Evolutionary conservation across 306 rosid genomes (phyloP).

Genomic region (Prunus padus): DNA sequence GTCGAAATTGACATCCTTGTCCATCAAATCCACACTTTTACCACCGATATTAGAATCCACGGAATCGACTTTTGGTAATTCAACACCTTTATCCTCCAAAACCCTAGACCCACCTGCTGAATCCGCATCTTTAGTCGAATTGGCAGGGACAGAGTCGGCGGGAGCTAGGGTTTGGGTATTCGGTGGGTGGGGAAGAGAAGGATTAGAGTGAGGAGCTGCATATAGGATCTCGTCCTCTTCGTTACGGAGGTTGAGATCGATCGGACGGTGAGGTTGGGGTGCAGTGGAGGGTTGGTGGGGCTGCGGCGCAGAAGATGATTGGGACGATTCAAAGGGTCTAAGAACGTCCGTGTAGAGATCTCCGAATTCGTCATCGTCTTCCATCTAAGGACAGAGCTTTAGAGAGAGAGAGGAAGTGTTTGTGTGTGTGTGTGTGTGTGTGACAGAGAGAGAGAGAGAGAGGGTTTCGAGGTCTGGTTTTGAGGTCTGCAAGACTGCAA

Average conservation of each 20-base stretch:
- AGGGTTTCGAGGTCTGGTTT: slow-evolving; percentile 38
- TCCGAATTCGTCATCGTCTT: slow-evolving; percentile 99
- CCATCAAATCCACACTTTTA: slow-evolving; percentile 46
- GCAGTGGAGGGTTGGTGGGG: slow-evolving; percentile 30
- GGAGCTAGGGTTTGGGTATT: slow-evolving; percentile 39
- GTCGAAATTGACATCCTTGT: slow-evolving; percentile 78
- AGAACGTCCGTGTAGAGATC: slow-evolving; percentile 96
- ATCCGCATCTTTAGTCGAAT: slow-evolving; percentile 7
- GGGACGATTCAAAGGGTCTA: slow-evolving; percentile 54
- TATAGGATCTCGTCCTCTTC: slow-evolving; percentile 38
- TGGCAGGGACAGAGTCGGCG: slow-evolving; percentile 18
- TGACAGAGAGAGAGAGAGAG: background rate
- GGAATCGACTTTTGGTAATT: slow-evolving; percentile 15
- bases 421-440: background rate
- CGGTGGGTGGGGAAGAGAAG: slow-evolving; percentile 22
- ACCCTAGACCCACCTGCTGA: slow-evolving; percentile 10
- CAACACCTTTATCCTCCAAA: slow-evolving; percentile 13
- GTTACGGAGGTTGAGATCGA: slow-evolving; percentile 60
- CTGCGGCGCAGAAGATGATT: slow-evolving; percentile 43
- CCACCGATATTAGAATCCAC: slow-evolving; percentile 26
- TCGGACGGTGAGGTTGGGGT: slow-evolving; percentile 39
- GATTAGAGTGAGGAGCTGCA: slow-evolving; percentile 37
- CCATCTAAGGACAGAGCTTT: slow-evolving; percentile 41
- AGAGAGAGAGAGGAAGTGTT: background rate
- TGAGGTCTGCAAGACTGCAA: slow-evolving; percentile 31